Percentiles rank a stretch among this genome's conserved stretches.
Conservation (phyloP, 441 rosid species). For the Codiaeum variegatum region DNA sequence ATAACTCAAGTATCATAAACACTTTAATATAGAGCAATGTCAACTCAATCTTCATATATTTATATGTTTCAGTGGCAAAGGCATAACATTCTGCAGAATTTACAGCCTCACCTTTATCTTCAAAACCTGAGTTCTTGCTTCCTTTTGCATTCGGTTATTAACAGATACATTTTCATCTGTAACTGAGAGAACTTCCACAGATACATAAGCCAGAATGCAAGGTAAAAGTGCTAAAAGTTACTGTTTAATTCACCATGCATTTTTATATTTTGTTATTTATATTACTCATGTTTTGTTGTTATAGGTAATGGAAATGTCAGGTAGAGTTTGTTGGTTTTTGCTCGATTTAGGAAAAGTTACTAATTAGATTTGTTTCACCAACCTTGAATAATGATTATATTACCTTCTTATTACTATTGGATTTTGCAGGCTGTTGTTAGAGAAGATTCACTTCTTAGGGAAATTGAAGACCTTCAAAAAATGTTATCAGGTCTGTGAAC, state of each 20-base stretch:
- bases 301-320: constrained; percentile 26
- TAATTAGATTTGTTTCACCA: constrained; percentile 17
- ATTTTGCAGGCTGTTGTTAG: constrained; percentile 62
- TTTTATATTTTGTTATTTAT: neutral
- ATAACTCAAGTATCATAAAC: too few species aligned
- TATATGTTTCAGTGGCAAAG: neutral
- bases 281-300: neutral
- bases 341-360: constrained; percentile 17
- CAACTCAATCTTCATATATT: too few species aligned
- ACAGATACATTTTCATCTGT: constrained; percentile 33
- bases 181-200: constrained; percentile 37
- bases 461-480: constrained; percentile 87
- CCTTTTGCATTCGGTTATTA: constrained; percentile 32
- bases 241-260: neutral
- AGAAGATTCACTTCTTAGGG: constrained; percentile 77
- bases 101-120: constrained; percentile 49
- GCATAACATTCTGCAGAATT: neutral
- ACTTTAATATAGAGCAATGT: too few species aligned
- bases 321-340: constrained; percentile 72
- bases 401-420: constrained; percentile 19
- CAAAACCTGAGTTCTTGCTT: constrained; percentile 42
- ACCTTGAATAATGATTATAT: constrained; percentile 12
- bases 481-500: constrained; percentile 72
- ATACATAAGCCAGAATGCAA: constrained; percentile 87
- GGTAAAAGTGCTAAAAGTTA: constrained; percentile 28